These are phyloP conservation scores for Sugiyamaella pinicola DNA, from an alignment of 1,139 yeast genomes.

Conservation along the genomic window DNA sequence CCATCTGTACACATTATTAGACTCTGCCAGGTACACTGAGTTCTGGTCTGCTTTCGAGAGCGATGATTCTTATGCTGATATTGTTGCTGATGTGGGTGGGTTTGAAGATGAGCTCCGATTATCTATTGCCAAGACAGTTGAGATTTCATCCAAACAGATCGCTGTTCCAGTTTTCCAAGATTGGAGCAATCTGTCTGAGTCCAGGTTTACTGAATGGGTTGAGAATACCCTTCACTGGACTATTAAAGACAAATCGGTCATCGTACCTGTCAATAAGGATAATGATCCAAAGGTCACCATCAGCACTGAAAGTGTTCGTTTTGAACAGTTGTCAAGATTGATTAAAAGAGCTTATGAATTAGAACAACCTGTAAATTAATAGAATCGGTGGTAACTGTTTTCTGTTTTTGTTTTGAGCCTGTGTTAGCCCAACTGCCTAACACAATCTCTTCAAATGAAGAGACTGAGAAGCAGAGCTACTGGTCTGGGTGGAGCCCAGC, in stretches of 20 bases:
- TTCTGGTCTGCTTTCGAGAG: slow-evolving; percentile 44
- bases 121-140: slow-evolving; percentile 41
- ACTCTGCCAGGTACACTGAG: slow-evolving; percentile 43
- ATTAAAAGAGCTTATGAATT: slow-evolving; percentile 42
- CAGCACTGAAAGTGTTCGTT: slow-evolving; percentile 39
- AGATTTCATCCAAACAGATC: slow-evolving; percentile 38
- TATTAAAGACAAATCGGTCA: slow-evolving; percentile 33
- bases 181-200: slow-evolving; percentile 40
- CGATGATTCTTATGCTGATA: slow-evolving; percentile 43
- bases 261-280: slow-evolving; percentile 39
- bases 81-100: slow-evolving; percentile 42
- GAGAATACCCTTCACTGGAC: slow-evolving; percentile 42
- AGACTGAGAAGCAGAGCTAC: not conserved
- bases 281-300: slow-evolving; percentile 41
- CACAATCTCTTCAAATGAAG: slow-evolving; percentile 1
- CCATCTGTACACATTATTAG: slow-evolving; percentile 44
- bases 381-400: slow-evolving; percentile 5
- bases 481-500: not conserved
- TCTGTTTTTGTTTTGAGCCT: no score
- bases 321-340: slow-evolving; percentile 42
- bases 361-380: slow-evolving; percentile 20
- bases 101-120: slow-evolving; percentile 42
- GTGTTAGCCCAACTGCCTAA: no score
- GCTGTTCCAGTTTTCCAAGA: slow-evolving; percentile 38
- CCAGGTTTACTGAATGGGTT: slow-evolving; percentile 41